A percentile compares a stretch with the other conserved stretches of the same genome.
Conservation (phyloP, 2,329 filamentous ascomycete genomes). For the Sordariomycetes sp. region DNA sequence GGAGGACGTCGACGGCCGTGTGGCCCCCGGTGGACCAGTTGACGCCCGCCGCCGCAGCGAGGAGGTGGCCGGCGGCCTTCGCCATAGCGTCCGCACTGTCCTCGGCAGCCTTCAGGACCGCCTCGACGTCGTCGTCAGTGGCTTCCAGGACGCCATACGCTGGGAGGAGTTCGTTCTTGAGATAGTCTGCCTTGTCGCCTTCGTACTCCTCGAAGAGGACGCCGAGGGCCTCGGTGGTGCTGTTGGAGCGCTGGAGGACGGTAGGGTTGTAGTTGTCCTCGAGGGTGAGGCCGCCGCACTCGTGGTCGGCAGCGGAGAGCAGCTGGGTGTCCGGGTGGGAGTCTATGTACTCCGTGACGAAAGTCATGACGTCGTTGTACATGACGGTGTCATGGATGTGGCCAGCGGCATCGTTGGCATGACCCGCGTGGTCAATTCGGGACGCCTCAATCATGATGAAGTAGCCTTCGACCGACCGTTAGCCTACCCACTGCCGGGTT, state of each 20-base stretch:
- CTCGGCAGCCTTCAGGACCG: neutral
- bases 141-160: constrained; percentile 9
- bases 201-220: constrained; percentile 6
- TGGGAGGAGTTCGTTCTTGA: constrained; percentile 8
- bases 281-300: constrained; percentile 14
- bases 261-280: constrained; percentile 10
- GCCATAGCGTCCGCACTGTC: constrained; percentile 1
- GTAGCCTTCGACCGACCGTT: constrained; percentile 8
- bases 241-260: constrained; percentile 8
- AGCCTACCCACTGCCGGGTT: neutral
- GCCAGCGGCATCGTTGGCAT: constrained; percentile 12
- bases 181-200: constrained; percentile 10
- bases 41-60: constrained; percentile 9
- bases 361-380: constrained; percentile 14
- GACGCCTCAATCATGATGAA: constrained; percentile 16
- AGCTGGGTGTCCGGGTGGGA: constrained; percentile 13
- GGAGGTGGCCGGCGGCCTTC: constrained; percentile 6
- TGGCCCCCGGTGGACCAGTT: constrained; percentile 13
- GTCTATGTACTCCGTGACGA: constrained; percentile 11
- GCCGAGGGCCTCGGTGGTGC: constrained; percentile 9
- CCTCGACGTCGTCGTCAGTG: constrained; percentile 3
- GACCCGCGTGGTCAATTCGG: constrained; percentile 13
- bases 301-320: constrained; percentile 14
- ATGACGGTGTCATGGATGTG: constrained; percentile 14
- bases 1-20: constrained; percentile 12